Conservation (phyloP, 495 filamentous ascomycete genomes). For the Penicillium canescens region DNA sequence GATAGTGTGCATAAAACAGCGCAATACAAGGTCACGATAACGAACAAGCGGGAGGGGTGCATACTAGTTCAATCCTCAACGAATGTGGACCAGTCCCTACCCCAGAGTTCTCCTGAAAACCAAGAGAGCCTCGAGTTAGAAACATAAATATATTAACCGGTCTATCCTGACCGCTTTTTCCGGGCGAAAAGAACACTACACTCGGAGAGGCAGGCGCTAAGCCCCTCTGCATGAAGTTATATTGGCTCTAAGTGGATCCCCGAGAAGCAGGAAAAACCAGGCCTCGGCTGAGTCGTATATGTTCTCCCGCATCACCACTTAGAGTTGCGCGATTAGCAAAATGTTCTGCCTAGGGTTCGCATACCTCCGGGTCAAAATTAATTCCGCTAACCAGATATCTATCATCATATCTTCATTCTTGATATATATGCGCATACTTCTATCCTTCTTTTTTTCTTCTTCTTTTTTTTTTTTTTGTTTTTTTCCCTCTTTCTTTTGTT, state of each 20-base stretch:
- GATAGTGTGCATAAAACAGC: slow-evolving; percentile 1
- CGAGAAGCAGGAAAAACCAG: not conserved
- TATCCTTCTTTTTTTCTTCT: too few relatives aligned
- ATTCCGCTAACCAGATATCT: not conserved
- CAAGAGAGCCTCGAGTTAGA: not conserved
- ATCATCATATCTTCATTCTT: too few relatives aligned
- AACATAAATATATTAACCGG: not conserved
- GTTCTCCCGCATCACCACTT: slow-evolving; percentile 13
- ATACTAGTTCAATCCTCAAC: not conserved
- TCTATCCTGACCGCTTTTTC: slow-evolving; percentile 2
- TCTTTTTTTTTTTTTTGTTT: too few relatives aligned
- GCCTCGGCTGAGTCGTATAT: slow-evolving; percentile 18
- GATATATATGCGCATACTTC: too few relatives aligned
- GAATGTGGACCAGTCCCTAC: slow-evolving; percentile 5
- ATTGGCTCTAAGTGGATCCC: slow-evolving; percentile 7
- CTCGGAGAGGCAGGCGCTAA: slow-evolving; percentile 2
- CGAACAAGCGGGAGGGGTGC: not conserved
- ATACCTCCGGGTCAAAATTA: not conserved
- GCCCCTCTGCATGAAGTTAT: slow-evolving; percentile 2
- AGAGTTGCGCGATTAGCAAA: slow-evolving; percentile 14
- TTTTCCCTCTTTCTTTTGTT: too few relatives aligned
- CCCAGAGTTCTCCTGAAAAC: slow-evolving; percentile 4
- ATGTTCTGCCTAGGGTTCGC: slow-evolving; percentile 1
- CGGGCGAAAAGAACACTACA: not conserved
- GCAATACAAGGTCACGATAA: not conserved